Conservation (phyloP, 1,284 basidiomycete genomes). For the Cutaneotrichosporon dermatis region DNA sequence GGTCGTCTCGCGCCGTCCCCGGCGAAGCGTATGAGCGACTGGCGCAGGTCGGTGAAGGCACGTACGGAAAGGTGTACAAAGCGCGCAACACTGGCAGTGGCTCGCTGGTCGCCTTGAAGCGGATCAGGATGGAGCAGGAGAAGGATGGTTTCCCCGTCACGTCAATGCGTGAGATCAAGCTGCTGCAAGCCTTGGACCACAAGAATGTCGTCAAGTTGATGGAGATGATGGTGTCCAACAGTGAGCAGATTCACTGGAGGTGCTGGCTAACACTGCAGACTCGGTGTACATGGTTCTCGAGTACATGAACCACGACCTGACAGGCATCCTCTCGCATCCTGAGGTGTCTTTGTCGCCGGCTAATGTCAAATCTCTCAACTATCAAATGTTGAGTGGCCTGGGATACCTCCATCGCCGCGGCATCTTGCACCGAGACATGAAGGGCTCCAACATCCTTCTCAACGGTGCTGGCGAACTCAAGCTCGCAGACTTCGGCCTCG, state of each 20-base stretch:
- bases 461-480: slow-evolving; percentile 90
- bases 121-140: slow-evolving; percentile 97
- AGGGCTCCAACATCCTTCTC: slow-evolving; percentile 96
- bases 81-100: slow-evolving; percentile 76
- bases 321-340: slow-evolving; percentile 87
- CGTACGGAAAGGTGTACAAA: slow-evolving; percentile 99
- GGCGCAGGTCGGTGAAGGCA: slow-evolving; percentile 95
- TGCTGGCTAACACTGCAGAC: slow-evolving; percentile 53
- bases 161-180: slow-evolving; percentile 97
- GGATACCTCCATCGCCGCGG: slow-evolving; percentile 91
- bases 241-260: slow-evolving; percentile 52
- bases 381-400: slow-evolving; percentile 89
- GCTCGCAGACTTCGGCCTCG: slow-evolving; percentile 96
- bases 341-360: slow-evolving; percentile 77
- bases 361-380: slow-evolving; percentile 89
- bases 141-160: slow-evolving; percentile 98
- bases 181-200: slow-evolving; percentile 85
- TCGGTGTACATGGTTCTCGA: slow-evolving; percentile 99
- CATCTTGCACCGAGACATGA: slow-evolving; percentile 96
- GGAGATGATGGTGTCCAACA: slow-evolving; percentile 98
- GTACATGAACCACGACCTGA: slow-evolving; percentile 98
- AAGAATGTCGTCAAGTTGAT: slow-evolving; percentile 82
- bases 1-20: not conserved
- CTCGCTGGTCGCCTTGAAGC: slow-evolving; percentile 82
- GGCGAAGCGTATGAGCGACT: slow-evolving; percentile 74